A percentile compares a stretch with the other conserved stretches of the same genome.
phyloP scores from a whole-genome alignment of 192 early-diverging fungal species.

The Fimicolochytrium jonesii region DNA sequence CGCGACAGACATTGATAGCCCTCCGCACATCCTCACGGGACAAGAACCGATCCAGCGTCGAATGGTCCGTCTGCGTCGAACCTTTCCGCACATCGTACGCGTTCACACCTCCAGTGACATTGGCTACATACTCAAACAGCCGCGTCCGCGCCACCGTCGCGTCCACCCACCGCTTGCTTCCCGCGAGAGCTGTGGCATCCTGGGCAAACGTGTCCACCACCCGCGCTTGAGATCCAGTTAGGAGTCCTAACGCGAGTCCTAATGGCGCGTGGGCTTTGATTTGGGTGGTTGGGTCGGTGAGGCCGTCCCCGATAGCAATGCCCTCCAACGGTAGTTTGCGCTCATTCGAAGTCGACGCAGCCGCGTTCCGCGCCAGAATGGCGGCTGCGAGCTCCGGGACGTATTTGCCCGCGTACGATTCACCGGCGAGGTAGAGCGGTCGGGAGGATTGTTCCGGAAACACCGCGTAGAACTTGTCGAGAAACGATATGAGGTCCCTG shows the following conservation, averaged over 20 bases:
- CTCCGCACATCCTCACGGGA: constrained; percentile 48
- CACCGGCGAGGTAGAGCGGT: constrained; percentile 66
- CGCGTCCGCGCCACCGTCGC: constrained; percentile 44
- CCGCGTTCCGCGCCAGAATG: constrained; percentile 58
- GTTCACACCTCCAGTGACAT: constrained; percentile 68
- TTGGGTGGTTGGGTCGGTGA: constrained; percentile 63
- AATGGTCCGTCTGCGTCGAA: constrained; percentile 57
- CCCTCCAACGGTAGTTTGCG: constrained; percentile 49
- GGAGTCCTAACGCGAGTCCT: constrained; percentile 53
- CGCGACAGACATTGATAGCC: constrained; percentile 58
- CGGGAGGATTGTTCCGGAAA: constrained; percentile 57
- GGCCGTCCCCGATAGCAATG: constrained; percentile 57
- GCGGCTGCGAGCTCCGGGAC: constrained; percentile 63
- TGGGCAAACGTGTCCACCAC: constrained; percentile 35
- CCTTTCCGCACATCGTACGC: constrained; percentile 73
- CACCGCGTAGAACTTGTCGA: constrained; percentile 65
- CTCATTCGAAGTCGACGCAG: not conserved
- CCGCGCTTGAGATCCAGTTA: constrained; percentile 38
- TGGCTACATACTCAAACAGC: constrained; percentile 63
- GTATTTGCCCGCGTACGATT: constrained; percentile 68
- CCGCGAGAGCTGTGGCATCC: constrained; percentile 38
- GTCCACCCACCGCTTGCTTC: constrained; percentile 41
- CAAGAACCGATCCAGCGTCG: constrained; percentile 56
- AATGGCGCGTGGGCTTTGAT: constrained; percentile 54
- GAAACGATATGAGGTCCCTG: constrained; percentile 63